Base-by-base conservation (phyloP, 352 stramenopile genomes). In the Peronospora tabacina region DNA sequence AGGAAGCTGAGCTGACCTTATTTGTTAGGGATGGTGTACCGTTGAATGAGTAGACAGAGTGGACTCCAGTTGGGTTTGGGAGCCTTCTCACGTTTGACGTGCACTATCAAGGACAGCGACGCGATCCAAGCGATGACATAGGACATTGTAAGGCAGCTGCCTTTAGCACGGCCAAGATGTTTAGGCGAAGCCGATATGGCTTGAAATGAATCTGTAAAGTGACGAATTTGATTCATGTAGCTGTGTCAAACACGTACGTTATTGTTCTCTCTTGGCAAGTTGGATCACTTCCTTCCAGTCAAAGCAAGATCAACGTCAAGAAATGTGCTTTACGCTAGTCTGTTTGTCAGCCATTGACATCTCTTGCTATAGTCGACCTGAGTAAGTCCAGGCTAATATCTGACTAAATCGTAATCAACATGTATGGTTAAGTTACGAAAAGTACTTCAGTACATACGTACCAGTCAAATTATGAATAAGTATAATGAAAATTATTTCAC, bases 161-260 rank as follows among this genome's bases (percentile, higher is more conserved):
- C 49, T 59, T 61, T 37, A 39, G 44, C 57, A 54, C 36, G 38
- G 44, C 52, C 40, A 37, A 56, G 58, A 55, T 62, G 40, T 49
- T 51, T 59, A 51, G 45, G 60, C 24, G 20, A 42, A 61, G 49
- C 39, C 43, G 19, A 37, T 20, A 34, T 53, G 59, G 45, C 60
- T 62, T 53, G 52, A 65, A 68, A 64, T 57, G 47, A 63, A 63
- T 63, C 45, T 70, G 62, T 67, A 70, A 66, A 70, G 53, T 67
- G 62, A 49, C 53, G 58, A 64, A 44, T 67, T 67, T 63, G 55
- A 60, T 63, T 62, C 51, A 54, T 52, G 46, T 37, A 55, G 58
- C 53, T 72, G 63, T 67, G 63, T 64, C 61, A 61, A 64, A 65
- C 22, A 32, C 30, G 20, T 22, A 44, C 19, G 52, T 58, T 59